Evolutionary conservation across 1,139 yeast species (phyloP), one percentile per base, ranked within the genome.

Genomic region (Meyerozyma carpophila): DNA sequence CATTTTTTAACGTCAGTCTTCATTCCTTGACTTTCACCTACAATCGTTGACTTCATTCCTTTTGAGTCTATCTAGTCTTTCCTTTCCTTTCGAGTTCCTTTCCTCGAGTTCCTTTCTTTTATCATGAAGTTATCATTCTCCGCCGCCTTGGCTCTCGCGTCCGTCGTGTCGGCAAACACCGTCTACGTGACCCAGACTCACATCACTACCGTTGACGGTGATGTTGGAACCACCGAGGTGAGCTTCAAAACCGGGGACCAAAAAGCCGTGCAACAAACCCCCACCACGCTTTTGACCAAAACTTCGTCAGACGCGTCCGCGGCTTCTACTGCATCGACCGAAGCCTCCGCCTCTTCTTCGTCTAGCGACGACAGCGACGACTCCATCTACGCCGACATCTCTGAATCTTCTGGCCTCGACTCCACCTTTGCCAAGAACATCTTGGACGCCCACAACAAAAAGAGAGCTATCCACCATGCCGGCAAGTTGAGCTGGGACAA

Each of bases 381-480:
- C 25, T 49, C 50, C 7, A 46, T 48, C 42, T 44, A 48, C 45
- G 41, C 41, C 24, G 40, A 41, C 16, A 25, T 32, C 14, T n/a
- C 40, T 26, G 4, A 25, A 26, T 50, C 59, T 8, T 46, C 53
- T 40, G 56, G 56, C 32, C 58, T 55, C 24, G 59, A 69, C 47
- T 52, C 60, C n/a, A 45, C 63, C 40, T 72, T 68, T 47, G 70
- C 74, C 31, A 54, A 58, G 44, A 54, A 56, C 32, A 71, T 76
- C 46, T 72, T 85, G 53, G 69, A 65, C 47, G 79, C 74, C 46
- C 95, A 86, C 74, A 88, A 88, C 70, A 49, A 57, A 36, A 79
- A 80, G 64, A 79, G 96, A 67, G 77, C 88, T 29, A 53, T 64
- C 43, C 95, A 86, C 70, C 74, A 76, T 44, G 90, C 83, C 32